A percentile compares a stretch with the other conserved stretches of the same genome.
Conservation (phyloP, 116 monocot genomes). For the Papilionanthe hybrid region DNA sequence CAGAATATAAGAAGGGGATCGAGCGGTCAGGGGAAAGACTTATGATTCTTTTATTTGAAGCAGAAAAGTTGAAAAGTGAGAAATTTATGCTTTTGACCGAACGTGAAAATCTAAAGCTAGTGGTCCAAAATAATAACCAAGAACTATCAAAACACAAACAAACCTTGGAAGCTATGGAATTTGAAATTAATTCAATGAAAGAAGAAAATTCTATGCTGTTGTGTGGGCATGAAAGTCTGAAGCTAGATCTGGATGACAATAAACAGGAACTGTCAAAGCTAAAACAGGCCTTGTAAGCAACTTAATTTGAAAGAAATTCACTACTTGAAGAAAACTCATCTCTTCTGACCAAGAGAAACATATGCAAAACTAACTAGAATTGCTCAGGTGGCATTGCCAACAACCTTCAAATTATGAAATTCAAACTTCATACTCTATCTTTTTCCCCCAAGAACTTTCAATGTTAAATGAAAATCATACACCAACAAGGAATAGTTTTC, state of each 20-base stretch:
- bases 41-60: conserved; percentile 12
- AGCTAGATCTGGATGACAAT: conserved; percentile 14
- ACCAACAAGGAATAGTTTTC: too few species aligned
- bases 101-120: conserved; percentile 10
- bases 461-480: too few species aligned
- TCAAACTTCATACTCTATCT: too few species aligned
- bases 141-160: conserved; percentile 6
- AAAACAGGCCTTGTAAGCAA: conserved; percentile 19
- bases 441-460: too few species aligned
- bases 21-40: conserved; percentile 14
- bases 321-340: conserved; percentile 21
- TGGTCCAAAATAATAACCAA: conserved; percentile 13
- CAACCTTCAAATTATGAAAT: too few species aligned
- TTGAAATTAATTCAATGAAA: conserved; percentile 18
- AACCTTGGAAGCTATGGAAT: background rate
- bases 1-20: conserved; percentile 5
- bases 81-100: conserved; percentile 20
- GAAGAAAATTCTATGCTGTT: conserved; percentile 25
- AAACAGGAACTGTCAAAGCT: conserved; percentile 13
- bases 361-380: too few species aligned
- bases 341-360: conserved; percentile 4
- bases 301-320: conserved; percentile 25
- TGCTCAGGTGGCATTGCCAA: too few species aligned
- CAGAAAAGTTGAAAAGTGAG: conserved; percentile 21
- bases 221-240: conserved; percentile 7